These are phyloP conservation scores for Trichosporon asahii DNA, from an alignment of 1,284 basidiomycete species.

Conservation along the genomic window DNA sequence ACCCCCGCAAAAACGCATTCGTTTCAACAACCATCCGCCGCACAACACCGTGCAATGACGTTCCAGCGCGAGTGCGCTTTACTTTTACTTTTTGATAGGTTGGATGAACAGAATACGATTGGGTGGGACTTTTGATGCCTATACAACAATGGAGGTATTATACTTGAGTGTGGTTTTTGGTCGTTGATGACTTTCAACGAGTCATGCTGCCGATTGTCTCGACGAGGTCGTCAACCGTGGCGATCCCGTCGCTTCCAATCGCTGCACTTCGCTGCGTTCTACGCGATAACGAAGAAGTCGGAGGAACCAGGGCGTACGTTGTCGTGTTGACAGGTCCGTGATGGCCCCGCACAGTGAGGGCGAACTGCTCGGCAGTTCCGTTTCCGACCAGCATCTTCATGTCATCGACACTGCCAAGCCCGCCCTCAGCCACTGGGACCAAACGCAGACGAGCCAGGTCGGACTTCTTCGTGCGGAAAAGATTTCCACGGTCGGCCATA, in stretches of 20 bases:
- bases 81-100: background rate
- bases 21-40: background rate
- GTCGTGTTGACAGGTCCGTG: constrained; percentile 1
- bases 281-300: constrained; percentile 12
- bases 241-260: constrained; percentile 11
- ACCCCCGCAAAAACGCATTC: background rate
- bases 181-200: background rate
- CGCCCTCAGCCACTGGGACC: constrained; percentile 35
- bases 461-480: constrained; percentile 31
- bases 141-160: constrained; percentile 2
- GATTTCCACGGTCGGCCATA: constrained; percentile 27
- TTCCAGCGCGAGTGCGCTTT: background rate
- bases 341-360: constrained; percentile 12
- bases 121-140: background rate
- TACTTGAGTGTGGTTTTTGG: background rate
- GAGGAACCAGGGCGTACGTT: constrained; percentile 16
- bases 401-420: constrained; percentile 41
- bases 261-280: constrained; percentile 16
- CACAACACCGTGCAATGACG: background rate
- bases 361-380: constrained; percentile 12
- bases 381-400: constrained; percentile 20
- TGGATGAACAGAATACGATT: background rate
- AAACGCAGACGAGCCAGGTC: constrained; percentile 30
- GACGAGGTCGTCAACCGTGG: constrained; percentile 14
- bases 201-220: constrained; percentile 5